A percentile compares a stretch with the other conserved stretches of the same genome.
phyloP scores from a whole-genome alignment of 495 filamentous ascomycete genomes.

The Talaromyces trachyspermus region DNA sequence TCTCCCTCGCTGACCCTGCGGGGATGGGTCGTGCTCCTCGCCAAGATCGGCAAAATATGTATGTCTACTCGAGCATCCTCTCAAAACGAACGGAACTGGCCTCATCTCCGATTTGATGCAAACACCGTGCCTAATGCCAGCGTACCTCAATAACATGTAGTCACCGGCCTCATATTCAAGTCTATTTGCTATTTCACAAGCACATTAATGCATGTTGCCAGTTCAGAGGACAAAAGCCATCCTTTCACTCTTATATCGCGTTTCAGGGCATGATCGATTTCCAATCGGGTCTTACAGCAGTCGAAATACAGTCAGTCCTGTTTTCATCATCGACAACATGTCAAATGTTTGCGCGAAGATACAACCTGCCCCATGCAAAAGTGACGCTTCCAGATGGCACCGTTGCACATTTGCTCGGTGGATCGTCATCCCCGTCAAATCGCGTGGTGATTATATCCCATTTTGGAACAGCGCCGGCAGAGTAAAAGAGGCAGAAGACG shows the following conservation, averaged over 20 bases:
- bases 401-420: not conserved
- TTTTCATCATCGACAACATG: not conserved
- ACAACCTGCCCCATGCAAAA: not conserved
- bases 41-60: not conserved
- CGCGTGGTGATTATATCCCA: too few relatives aligned
- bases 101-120: too few relatives aligned
- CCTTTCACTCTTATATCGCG: not conserved
- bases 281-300: not conserved
- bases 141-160: too few relatives aligned
- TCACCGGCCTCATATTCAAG: not conserved
- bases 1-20: not conserved
- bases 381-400: not conserved
- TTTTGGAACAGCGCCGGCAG: too few relatives aligned
- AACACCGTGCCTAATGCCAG: too few relatives aligned
- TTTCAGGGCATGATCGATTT: constrained; percentile 1
- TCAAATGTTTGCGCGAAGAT: not conserved
- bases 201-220: too few relatives aligned
- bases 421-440: not conserved
- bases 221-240: not conserved
- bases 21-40: not conserved
- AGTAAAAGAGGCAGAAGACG: not conserved
- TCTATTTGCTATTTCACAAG: not conserved
- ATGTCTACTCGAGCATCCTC: too few relatives aligned
- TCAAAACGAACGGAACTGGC: too few relatives aligned
- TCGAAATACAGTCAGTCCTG: not conserved